These are phyloP conservation scores for Monilinia laxa DNA, from an alignment of 2,329 filamentous ascomycete genomes.

Conservation along the genomic window DNA sequence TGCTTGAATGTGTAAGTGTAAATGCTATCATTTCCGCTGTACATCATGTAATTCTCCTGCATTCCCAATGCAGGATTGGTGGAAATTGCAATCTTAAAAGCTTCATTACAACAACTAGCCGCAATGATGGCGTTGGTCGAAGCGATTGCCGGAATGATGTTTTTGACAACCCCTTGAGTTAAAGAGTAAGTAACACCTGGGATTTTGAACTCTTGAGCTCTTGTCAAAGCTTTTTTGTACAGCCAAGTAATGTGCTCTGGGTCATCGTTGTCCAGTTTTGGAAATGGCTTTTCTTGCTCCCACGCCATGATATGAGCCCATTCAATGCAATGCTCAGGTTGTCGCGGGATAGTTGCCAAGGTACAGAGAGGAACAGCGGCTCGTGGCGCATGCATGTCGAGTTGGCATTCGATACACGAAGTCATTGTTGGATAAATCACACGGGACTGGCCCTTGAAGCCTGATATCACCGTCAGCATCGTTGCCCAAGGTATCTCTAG, in stretches of 20 bases:
- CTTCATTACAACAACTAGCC: slow-evolving; percentile 93
- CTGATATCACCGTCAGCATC: slow-evolving; percentile 42
- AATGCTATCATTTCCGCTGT: slow-evolving; percentile 90
- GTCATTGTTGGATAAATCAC: slow-evolving; percentile 91
- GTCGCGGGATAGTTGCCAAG: slow-evolving; percentile 90
- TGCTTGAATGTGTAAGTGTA: slow-evolving; percentile 98
- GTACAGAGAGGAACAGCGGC: slow-evolving; percentile 97
- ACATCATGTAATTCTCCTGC: slow-evolving; percentile 97
- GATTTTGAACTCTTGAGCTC: slow-evolving; percentile 87
- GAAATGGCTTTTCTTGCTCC: slow-evolving; percentile 82
- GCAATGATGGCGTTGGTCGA: slow-evolving; percentile 97
- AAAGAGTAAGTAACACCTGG: slow-evolving; percentile 89
- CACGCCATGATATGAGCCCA: slow-evolving; percentile 99
- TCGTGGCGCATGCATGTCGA: slow-evolving; percentile 97
- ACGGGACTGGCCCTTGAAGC: slow-evolving; percentile 94
- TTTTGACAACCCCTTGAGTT: slow-evolving; percentile 97
- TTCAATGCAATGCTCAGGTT: slow-evolving; percentile 97
- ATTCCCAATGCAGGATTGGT: slow-evolving; percentile 77
- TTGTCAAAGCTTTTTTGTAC: slow-evolving; percentile 76
- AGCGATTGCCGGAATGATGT: slow-evolving; percentile 97
- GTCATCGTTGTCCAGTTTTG: slow-evolving; percentile 89
- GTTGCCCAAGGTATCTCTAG: background rate
- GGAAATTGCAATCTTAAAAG: slow-evolving; percentile 86
- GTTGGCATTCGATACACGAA: slow-evolving; percentile 95
- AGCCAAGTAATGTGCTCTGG: slow-evolving; percentile 98